Conservation (phyloP, 2,329 filamentous ascomycete species). For the Botrytis fragariae region DNA sequence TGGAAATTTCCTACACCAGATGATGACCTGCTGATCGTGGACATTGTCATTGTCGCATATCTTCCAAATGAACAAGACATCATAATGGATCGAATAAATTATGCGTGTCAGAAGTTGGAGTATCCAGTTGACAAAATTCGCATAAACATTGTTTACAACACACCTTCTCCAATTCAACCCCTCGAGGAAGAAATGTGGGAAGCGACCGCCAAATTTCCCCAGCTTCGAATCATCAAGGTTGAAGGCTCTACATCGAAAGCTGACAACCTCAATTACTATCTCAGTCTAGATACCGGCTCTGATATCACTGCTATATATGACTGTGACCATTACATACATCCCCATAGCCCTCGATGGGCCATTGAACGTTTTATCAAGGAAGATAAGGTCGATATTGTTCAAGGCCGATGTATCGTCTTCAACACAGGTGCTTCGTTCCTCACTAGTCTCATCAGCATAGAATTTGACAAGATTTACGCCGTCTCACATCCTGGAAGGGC, state of each 20-base stretch:
- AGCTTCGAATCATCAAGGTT: slow-evolving; percentile 47
- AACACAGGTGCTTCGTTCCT: slow-evolving; percentile 46
- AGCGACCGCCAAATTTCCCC: slow-evolving; percentile 41
- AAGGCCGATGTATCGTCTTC: slow-evolving; percentile 49
- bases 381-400: slow-evolving; percentile 46
- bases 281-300: slow-evolving; percentile 45
- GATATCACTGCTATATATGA: slow-evolving; percentile 50
- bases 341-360: slow-evolving; percentile 48
- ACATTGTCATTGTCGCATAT: slow-evolving; percentile 50
- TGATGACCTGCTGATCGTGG: slow-evolving; percentile 43
- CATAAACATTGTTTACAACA: slow-evolving; percentile 51
- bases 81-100: slow-evolving; percentile 47
- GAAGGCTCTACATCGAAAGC: slow-evolving; percentile 49
- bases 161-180: slow-evolving; percentile 46
- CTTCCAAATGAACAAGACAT: slow-evolving; percentile 52
- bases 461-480: slow-evolving; percentile 52
- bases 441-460: slow-evolving; percentile 48
- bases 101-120: slow-evolving; percentile 46
- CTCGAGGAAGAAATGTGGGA: slow-evolving; percentile 44
- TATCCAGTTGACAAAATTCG: slow-evolving; percentile 47
- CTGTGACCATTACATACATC: slow-evolving; percentile 50
- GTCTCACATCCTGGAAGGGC: slow-evolving; percentile 49
- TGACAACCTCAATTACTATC: slow-evolving; percentile 50
- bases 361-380: slow-evolving; percentile 45
- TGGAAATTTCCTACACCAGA: slow-evolving; percentile 45